Evolutionary conservation across 805 yeast genomes (phyloP).

Genomic region (Kluyveromyces aestuarii): DNA sequence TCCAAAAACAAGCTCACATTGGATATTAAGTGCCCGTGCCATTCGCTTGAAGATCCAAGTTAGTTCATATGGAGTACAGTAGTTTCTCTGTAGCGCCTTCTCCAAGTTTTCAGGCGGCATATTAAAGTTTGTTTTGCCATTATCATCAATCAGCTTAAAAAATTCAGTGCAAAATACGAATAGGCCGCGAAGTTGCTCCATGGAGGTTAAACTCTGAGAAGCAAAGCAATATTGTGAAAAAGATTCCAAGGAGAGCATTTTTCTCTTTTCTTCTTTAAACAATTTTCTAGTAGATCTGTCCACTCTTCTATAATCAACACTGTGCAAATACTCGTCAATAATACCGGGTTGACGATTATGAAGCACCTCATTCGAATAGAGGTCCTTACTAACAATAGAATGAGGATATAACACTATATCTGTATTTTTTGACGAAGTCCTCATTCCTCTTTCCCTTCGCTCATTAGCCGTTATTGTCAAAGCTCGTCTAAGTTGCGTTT

Average conservation of each 20-base stretch:
- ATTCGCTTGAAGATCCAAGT: conserved; percentile 69
- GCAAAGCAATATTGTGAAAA: conserved; percentile 47
- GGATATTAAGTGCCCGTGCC: conserved; percentile 59
- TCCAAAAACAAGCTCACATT: conserved; percentile 72
- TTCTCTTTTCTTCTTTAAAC: conserved; percentile 27
- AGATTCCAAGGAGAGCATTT: conserved; percentile 41
- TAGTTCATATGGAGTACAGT: conserved; percentile 62
- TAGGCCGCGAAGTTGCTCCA: conserved; percentile 59
- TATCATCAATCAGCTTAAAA: conserved; percentile 37
- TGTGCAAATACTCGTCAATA: conserved; percentile 24
- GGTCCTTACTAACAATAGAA: conserved; percentile 32
- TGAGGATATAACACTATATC: conserved; percentile 58
- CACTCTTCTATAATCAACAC: conserved; percentile 32
- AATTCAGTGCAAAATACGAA: conserved; percentile 54
- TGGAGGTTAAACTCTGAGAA: conserved; percentile 39
- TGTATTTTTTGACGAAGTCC: conserved; percentile 52
- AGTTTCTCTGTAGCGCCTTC: conserved; percentile 35
- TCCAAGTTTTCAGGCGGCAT: conserved; percentile 32
- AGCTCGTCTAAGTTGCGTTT: conserved; percentile 61
- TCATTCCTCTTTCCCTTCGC: conserved; percentile 57
- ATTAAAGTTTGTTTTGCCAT: conserved; percentile 30
- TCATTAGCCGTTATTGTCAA: conserved; percentile 61
- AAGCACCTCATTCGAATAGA: conserved; percentile 41
- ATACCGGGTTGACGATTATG: conserved; percentile 22
- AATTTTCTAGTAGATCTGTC: conserved; percentile 34